Base-by-base conservation (phyloP, 192 early-diverging fungal species). In the Coemansia sp. region DNA sequence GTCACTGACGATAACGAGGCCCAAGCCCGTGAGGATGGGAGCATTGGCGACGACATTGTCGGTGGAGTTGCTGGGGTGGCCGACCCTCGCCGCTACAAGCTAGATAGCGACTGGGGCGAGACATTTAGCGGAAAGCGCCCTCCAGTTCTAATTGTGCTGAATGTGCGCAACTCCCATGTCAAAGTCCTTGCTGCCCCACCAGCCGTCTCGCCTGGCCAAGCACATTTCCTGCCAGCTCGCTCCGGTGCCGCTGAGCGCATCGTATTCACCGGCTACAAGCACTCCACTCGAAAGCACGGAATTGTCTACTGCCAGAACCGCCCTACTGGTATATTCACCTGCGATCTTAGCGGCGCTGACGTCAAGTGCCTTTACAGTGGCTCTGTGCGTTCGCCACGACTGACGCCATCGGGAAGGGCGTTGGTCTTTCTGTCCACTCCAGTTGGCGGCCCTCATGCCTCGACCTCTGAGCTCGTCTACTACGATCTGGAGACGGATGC, bases 81-180 rank as follows among this genome's bases (percentile, higher is more conserved):
- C 4, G 74, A 82, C 29, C 68, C 79, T 27, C 70, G 79, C 18
- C 59, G 81, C 56, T 89, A 80, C 62, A 73, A 69, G 41, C 83
- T 82, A 62, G 83, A 77, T 16, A 81, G 85, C 18, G 90, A 89
- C 66, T 91, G 86, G 86, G 92, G 92, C 8, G 92, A 94, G 75
- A 82, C 84, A 3, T 89, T 89, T 49, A 75, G 43, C 39, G 88
- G 89, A 35, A 90, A 88, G 68, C 70, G 82, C 0, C 72, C 84
- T 7, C 85, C 89, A 0, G 67, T 60, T 2, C 73, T 92, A 12
- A 79, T 90, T 6, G 61, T 88, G 37, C 59, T 89, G 40, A 78
- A 87, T 52, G 59, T 93, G 2, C 43, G 56, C 13, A 65, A 64
- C 49, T 68, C 58, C n/a, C 41, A 72, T 3, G 68, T 69, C 29